Evolutionary conservation across 129 eudicot species (phyloP).

Genomic region (Escallonia herrerae): DNA sequence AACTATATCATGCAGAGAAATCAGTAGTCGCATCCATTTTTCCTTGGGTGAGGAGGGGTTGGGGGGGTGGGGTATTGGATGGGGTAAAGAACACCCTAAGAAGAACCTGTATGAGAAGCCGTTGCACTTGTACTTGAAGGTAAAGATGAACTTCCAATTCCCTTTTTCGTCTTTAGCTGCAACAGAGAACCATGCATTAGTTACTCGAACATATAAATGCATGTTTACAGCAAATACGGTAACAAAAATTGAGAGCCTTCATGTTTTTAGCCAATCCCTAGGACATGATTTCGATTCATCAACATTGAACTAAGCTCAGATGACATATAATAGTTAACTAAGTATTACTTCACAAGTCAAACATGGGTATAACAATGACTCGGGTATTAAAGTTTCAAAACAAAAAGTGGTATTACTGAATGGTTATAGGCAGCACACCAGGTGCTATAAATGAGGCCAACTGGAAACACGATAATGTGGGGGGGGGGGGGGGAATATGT

Average conservation of each 20-base stretch:
- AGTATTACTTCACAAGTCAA: neutral
- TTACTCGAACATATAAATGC: neutral
- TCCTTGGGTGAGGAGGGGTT: too few species aligned
- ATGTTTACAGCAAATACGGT: neutral
- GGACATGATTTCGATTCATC: neutral
- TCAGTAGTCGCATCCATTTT: neutral
- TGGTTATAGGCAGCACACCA: too few species aligned
- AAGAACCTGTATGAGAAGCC: slow-evolving; percentile 53
- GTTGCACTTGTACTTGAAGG: slow-evolving; percentile 34
- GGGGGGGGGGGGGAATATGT: too few species aligned
- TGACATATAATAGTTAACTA: neutral
- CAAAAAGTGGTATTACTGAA: too few species aligned
- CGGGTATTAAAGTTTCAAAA: too few species aligned
- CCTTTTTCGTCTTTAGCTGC: slow-evolving; percentile 68
- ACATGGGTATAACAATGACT: neutral
- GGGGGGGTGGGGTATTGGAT: too few species aligned
- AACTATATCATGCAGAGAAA: neutral
- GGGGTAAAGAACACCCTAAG: neutral
- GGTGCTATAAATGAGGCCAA: too few species aligned
- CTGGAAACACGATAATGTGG: too few species aligned
- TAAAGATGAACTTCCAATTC: slow-evolving; percentile 40
- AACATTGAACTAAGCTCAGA: neutral
- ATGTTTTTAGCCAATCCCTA: neutral
- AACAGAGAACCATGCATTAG: slow-evolving; percentile 10
- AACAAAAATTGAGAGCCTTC: neutral